These are phyloP conservation scores for Neonectria hederae DNA, from an alignment of 2,329 filamentous ascomycete species.

Conservation along the genomic window DNA sequence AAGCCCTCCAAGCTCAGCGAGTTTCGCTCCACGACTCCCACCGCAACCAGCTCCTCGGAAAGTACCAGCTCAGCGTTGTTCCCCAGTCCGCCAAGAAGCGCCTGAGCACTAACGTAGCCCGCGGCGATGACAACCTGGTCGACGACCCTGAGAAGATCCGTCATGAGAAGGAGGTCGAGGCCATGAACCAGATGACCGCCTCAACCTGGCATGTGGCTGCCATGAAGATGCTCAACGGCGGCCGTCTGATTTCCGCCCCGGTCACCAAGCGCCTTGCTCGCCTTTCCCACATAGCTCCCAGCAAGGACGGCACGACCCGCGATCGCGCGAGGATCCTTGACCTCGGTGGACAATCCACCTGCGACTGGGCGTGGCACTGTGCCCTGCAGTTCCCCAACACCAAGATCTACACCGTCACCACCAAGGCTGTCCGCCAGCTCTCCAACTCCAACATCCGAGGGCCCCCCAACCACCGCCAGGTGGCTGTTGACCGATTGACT, in stretches of 20 bases:
- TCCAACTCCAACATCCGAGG: constrained; percentile 81
- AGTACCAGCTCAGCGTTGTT: constrained; percentile 79
- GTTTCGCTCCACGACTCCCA: constrained; percentile 78
- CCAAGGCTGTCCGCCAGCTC: constrained; percentile 74
- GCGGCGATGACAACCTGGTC: constrained; percentile 71
- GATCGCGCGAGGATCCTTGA: constrained; percentile 79
- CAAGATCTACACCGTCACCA: constrained; percentile 88
- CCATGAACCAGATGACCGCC: constrained; percentile 74
- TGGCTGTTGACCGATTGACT: constrained; percentile 80
- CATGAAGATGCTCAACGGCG: constrained; percentile 69
- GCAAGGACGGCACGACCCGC: constrained; percentile 54
- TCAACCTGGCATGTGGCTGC: constrained; percentile 70
- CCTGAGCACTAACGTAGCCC: constrained; percentile 76
- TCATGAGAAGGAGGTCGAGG: constrained; percentile 82
- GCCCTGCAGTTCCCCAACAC: constrained; percentile 85
- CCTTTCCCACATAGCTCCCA: constrained; percentile 59
- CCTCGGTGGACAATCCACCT: constrained; percentile 83
- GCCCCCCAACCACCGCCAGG: constrained; percentile 86
- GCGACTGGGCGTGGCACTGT: constrained; percentile 96
- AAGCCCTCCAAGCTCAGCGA: constrained; percentile 86
- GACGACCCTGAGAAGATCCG: constrained; percentile 71
- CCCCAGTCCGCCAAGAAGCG: constrained; percentile 76
- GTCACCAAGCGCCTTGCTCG: constrained; percentile 69
- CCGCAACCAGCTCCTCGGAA: constrained; percentile 83
- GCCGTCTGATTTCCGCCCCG: constrained; percentile 70